Percentiles rank a stretch among this genome's conserved stretches.
Evolutionary conservation across 164 flowering plant genomes (phyloP).

Genomic region (Sextonia rubra): DNA sequence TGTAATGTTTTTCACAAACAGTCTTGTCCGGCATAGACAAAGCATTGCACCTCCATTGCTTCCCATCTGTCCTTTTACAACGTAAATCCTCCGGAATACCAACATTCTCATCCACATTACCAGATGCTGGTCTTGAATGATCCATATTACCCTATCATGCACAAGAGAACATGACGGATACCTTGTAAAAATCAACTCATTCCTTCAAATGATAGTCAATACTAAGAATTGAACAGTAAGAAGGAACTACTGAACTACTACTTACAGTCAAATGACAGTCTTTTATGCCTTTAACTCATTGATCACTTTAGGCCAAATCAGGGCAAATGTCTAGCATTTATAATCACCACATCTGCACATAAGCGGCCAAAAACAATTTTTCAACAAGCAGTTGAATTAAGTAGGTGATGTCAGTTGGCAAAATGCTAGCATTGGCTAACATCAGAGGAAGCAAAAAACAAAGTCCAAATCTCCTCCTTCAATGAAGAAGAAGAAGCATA

Average conservation of each 20-base stretch:
- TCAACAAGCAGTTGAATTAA: background rate
- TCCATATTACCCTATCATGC: conserved; percentile 50
- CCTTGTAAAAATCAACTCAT: conserved; percentile 1
- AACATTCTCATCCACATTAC: conserved; percentile 60
- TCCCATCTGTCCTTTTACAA: conserved; percentile 96
- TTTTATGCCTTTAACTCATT: background rate
- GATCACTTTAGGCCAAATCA: background rate
- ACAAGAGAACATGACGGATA: background rate
- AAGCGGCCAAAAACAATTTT: background rate
- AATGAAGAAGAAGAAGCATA: too few relatives aligned
- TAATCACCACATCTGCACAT: background rate
- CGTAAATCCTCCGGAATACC: conserved; percentile 93
- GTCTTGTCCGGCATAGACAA: conserved; percentile 98
- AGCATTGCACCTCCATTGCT: conserved; percentile 98
- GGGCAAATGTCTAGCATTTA: background rate
- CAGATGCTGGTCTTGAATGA: conserved; percentile 37
- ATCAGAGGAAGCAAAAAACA: too few relatives aligned
- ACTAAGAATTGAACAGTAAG: background rate
- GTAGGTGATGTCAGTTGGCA: background rate
- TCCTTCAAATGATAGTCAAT: background rate
- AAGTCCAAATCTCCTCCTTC: too few relatives aligned
- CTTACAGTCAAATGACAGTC: background rate
- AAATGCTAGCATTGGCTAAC: background rate
- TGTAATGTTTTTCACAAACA: conserved; percentile 93
- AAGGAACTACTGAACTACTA: background rate